These are phyloP conservation scores for Cadophora gregata DNA, from an alignment of 2,329 filamentous ascomycete species.

Conservation along the genomic window DNA sequence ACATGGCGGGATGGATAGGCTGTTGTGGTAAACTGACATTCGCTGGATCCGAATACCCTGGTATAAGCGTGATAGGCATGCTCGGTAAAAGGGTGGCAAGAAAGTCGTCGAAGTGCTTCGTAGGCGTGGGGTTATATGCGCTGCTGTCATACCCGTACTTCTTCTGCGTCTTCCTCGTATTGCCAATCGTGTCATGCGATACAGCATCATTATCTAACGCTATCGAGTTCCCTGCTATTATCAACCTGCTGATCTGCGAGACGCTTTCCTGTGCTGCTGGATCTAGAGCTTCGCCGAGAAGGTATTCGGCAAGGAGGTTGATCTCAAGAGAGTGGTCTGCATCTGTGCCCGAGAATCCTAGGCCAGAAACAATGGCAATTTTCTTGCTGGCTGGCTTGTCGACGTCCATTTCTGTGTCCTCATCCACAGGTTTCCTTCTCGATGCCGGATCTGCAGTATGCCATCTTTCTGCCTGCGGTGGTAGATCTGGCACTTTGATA, in stretches of 20 bases:
- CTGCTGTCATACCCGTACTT: constrained; percentile 96
- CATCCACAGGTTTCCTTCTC: constrained; percentile 48
- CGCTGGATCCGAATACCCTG: constrained; percentile 84
- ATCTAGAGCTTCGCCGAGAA: constrained; percentile 80
- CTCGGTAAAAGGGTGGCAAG: constrained; percentile 81
- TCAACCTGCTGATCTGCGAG: constrained; percentile 77
- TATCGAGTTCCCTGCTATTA: constrained; percentile 93
- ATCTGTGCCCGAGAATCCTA: constrained; percentile 79
- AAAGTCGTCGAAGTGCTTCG: constrained; percentile 82
- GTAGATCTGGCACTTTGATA: constrained; percentile 84
- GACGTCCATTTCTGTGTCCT: constrained; percentile 63
- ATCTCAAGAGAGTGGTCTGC: constrained; percentile 75
- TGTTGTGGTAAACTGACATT: constrained; percentile 92
- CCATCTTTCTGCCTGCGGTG: constrained; percentile 84
- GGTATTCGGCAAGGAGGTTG: constrained; percentile 81
- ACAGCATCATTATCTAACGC: constrained; percentile 41
- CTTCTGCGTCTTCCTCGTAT: constrained; percentile 57
- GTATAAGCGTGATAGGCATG: constrained; percentile 86
- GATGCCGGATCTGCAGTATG: constrained; percentile 61
- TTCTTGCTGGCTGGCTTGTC: constrained; percentile 53
- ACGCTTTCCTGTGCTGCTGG: constrained; percentile 62
- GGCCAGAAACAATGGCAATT: constrained; percentile 86
- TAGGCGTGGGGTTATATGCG: constrained; percentile 85
- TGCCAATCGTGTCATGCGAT: constrained; percentile 42
- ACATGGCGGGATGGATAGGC: constrained; percentile 90